phyloP scores from a whole-genome alignment of 352 stramenopile genomes.

The Phytophthora multivora region DNA sequence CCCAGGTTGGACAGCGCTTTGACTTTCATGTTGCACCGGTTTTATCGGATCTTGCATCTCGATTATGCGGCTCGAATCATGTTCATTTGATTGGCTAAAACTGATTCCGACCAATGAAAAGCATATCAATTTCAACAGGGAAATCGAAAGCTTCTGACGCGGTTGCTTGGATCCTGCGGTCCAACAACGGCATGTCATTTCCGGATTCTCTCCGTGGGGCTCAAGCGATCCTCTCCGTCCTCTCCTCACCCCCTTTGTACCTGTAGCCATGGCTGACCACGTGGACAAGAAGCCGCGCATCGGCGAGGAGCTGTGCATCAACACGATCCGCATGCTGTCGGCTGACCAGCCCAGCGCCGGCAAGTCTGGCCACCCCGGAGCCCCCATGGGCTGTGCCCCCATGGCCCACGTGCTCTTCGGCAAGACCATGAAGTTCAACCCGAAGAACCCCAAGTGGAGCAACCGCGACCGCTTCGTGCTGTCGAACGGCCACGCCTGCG shows the following conservation, averaged over 20 bases:
- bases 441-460: slow-evolving; percentile 88
- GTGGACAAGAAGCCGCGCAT: slow-evolving; percentile 85
- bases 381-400: slow-evolving; percentile 98
- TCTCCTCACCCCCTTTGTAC: background rate
- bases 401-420: slow-evolving; percentile 98
- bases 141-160: slow-evolving; percentile 3
- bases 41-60: background rate
- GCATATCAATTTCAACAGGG: slow-evolving; percentile 15
- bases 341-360: slow-evolving; percentile 97
- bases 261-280: slow-evolving; percentile 65
- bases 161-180: slow-evolving; percentile 27
- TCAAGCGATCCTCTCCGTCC: slow-evolving; percentile 31
- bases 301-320: slow-evolving; percentile 93
- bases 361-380: slow-evolving; percentile 97
- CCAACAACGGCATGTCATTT: slow-evolving; percentile 40
- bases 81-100: slow-evolving; percentile 22
- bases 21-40: background rate
- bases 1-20: background rate
- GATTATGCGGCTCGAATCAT: background rate
- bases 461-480: slow-evolving; percentile 99
- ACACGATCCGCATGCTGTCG: slow-evolving; percentile 97
- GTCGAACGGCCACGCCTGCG: slow-evolving; percentile 98
- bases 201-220: slow-evolving; percentile 41
- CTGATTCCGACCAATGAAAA: slow-evolving; percentile 6
- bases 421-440: slow-evolving; percentile 91